Base-by-base conservation (phyloP, 306 rosid genomes). In the Pueraria montana region DNA sequence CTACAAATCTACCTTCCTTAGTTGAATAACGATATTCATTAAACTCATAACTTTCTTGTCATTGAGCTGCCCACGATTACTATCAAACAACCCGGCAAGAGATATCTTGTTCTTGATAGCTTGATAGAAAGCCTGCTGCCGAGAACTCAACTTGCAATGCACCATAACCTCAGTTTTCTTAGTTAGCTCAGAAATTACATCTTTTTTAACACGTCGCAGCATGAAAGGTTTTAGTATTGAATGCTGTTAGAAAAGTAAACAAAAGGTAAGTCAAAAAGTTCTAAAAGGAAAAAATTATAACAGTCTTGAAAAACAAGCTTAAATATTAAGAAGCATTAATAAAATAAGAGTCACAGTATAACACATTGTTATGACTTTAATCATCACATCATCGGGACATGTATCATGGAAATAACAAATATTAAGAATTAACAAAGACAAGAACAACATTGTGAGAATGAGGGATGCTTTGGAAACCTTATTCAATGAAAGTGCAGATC, bases 71-170 rank as follows among this genome's bases (percentile, higher is more conserved):
- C 94, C 93, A 21, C 89, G 93, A 69, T 85, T 92, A 86, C 87
- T 71, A 70, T 94, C 98, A 86, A 94, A 90, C 89, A 94, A 86
- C 88, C 88, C 95, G 1, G 95, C 81, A 74, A 94, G 95, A 49
- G 98, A 94, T 87, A 94, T 94, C 85, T 92, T 94, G 88, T 92
- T 90, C 89, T 94, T 94, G 78, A 94, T 89, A 67, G 98, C 98
- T 85, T 86, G 92, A 92, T 94, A 94, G 77, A 94, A 95, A 72
- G 96, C 98, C 86, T 93, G 99, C 82, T 95, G 99, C 80, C 96
- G 91, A 83, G 99, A 92, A 86, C 99, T 95, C 90, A 95, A 89
- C 86, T 93, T 93, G 92, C 99, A 95, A 74, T 95, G 99, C 80
- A 95, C 97, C 3, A 89, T 95, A 84, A 95, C 90, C 87, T 95